Percentiles rank a stretch among this genome's conserved stretches.
Evolutionary conservation across 768 basidiomycete species (phyloP).

Genomic region (Rhizopogon salebrosus): DNA sequence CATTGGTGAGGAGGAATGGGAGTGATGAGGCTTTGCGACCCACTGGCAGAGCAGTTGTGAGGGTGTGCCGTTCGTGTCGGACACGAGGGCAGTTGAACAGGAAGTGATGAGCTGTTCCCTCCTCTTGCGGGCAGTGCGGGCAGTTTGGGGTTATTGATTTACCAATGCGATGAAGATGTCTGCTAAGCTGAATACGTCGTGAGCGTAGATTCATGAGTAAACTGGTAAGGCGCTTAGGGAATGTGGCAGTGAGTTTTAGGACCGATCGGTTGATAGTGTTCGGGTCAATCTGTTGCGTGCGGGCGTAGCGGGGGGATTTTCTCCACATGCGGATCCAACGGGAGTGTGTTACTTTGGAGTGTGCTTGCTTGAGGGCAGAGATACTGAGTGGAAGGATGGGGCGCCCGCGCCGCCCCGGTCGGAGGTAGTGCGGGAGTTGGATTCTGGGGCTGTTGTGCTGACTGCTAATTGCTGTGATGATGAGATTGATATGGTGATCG

Average conservation of each 20-base stretch:
- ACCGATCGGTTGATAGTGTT: neutral
- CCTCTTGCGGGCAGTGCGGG: constrained; percentile 12
- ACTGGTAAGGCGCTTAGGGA: constrained; percentile 13
- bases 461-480: neutral
- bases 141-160: constrained; percentile 20
- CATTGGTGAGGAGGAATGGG: constrained; percentile 1
- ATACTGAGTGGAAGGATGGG: neutral
- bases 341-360: neutral
- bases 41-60: neutral
- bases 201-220: constrained; percentile 27
- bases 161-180: constrained; percentile 23
- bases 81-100: constrained; percentile 22
- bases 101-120: constrained; percentile 27
- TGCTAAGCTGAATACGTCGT: no score
- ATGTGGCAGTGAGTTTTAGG: neutral
- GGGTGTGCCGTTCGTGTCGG: neutral
- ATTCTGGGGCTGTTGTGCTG: neutral
- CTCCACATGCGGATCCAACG: neutral
- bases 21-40: neutral
- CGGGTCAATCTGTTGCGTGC: neutral
- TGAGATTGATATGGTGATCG: no score
- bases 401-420: no score
- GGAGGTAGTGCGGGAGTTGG: neutral
- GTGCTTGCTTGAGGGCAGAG: neutral
- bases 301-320: constrained; percentile 1